These are phyloP conservation scores for Xylariaceae sp. DNA, from an alignment of 2,329 filamentous ascomycete species.

Conservation along the genomic window DNA sequence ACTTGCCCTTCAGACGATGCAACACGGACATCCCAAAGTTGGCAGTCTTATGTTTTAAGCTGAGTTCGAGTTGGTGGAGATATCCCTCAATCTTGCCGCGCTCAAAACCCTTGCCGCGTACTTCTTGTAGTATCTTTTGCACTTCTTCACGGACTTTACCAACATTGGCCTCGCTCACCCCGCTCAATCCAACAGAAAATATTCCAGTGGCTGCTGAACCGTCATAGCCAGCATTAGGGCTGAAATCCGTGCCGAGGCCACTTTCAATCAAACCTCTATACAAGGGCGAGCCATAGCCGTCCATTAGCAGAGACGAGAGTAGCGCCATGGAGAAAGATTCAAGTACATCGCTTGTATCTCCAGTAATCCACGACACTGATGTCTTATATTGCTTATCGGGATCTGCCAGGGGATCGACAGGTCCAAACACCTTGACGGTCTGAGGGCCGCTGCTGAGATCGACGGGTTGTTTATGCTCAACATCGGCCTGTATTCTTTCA, in stretches of 20 bases:
- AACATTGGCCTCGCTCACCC: slow-evolving; percentile 79
- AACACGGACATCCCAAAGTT: slow-evolving; percentile 90
- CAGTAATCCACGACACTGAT: slow-evolving; percentile 87
- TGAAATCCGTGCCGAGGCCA: slow-evolving; percentile 88
- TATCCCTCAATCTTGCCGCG: slow-evolving; percentile 88
- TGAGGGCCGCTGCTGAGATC: slow-evolving; percentile 63
- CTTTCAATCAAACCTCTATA: slow-evolving; percentile 86
- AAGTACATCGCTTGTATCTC: slow-evolving; percentile 74
- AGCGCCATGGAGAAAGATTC: slow-evolving; percentile 86
- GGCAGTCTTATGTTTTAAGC: slow-evolving; percentile 92
- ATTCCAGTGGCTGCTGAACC: slow-evolving; percentile 71
- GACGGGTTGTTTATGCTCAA: slow-evolving; percentile 72
- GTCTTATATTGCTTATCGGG: slow-evolving; percentile 88
- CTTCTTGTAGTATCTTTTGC: slow-evolving; percentile 66
- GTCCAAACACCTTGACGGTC: slow-evolving; percentile 70
- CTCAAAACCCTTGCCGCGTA: slow-evolving; percentile 75
- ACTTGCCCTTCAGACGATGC: slow-evolving; percentile 81
- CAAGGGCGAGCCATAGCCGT: slow-evolving; percentile 91
- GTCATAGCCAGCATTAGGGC: slow-evolving; percentile 91
- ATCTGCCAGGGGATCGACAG: slow-evolving; percentile 81
- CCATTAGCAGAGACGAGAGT: slow-evolving; percentile 78
- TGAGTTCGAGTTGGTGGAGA: slow-evolving; percentile 89
- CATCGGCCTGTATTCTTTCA: slow-evolving; percentile 63
- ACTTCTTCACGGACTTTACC: slow-evolving; percentile 71
- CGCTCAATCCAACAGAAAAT: slow-evolving; percentile 86